These are phyloP conservation scores for Mortierella hygrophila DNA, from an alignment of 192 early-diverging fungal species.

Conservation along the genomic window DNA sequence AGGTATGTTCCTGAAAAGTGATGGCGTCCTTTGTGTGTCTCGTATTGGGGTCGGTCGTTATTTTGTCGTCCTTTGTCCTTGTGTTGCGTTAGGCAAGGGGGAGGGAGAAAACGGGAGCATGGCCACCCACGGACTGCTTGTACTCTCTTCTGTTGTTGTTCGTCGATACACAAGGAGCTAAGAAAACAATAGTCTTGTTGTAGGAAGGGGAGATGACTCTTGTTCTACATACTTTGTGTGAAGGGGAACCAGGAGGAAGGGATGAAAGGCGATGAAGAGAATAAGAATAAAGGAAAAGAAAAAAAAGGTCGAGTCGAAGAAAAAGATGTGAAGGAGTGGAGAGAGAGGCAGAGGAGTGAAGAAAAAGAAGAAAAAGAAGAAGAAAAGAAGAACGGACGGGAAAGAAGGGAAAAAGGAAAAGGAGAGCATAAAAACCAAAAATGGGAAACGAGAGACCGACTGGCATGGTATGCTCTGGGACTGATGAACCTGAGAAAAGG, in stretches of 20 bases:
- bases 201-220: background rate
- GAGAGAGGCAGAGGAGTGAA: background rate
- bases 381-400: background rate
- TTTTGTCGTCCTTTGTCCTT: background rate
- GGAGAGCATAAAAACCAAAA: background rate
- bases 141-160: background rate
- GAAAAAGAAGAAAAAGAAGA: background rate
- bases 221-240: conserved; percentile 1
- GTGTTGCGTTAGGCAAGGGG: background rate
- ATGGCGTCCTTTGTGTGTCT: background rate
- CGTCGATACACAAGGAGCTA: background rate
- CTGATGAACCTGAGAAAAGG: background rate
- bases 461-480: background rate
- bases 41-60: background rate
- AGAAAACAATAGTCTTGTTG: background rate
- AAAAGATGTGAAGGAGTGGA: background rate
- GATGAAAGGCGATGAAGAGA: background rate
- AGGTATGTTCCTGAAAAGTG: background rate
- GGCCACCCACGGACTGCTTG: conserved; percentile 1
- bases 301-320: background rate
- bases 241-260: background rate
- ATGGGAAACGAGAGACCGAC: background rate
- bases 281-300: background rate
- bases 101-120: background rate
- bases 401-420: background rate